Evolutionary conservation across 345 rosid species (phyloP).

Genomic region (Trapa bicornis): DNA sequence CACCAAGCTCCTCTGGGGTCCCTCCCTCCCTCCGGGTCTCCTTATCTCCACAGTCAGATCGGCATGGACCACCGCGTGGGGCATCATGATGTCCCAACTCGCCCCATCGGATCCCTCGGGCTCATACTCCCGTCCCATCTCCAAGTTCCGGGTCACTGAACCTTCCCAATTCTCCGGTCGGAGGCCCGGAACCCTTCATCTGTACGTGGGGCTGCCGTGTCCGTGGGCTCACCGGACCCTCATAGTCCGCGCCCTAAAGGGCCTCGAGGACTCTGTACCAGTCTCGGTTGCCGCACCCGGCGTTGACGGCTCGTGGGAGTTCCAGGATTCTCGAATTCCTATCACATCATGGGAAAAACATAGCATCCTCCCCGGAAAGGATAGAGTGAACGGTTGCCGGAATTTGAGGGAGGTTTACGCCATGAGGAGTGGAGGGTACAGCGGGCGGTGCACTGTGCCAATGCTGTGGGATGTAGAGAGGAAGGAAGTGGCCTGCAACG

Average conservation of each 20-base stretch:
- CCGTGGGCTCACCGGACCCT: slow-evolving; percentile 94
- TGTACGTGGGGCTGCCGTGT: slow-evolving; percentile 85
- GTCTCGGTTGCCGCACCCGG: slow-evolving; percentile 69
- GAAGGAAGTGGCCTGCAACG: slow-evolving; percentile 62
- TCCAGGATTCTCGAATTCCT: slow-evolving; percentile 12
- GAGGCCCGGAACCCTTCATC: slow-evolving; percentile 41
- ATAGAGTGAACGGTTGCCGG: slow-evolving; percentile 42
- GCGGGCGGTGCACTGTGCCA: slow-evolving; percentile 72
- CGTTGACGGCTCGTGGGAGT: slow-evolving; percentile 79
- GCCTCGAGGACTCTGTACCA: slow-evolving; percentile 52
- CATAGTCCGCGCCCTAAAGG: slow-evolving; percentile 68
- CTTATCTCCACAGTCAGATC: slow-evolving; percentile 68
- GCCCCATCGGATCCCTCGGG: slow-evolving; percentile 86
- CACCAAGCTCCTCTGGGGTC: slow-evolving; percentile 69
- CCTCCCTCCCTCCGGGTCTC: slow-evolving; percentile 84
- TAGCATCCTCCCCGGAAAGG: slow-evolving; percentile 44
- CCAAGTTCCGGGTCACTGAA: slow-evolving; percentile 45
- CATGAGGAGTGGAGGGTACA: slow-evolving; percentile 45
- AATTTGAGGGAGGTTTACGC: slow-evolving; percentile 63
- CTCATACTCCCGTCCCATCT: slow-evolving; percentile 61
- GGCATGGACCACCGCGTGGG: slow-evolving; percentile 68
- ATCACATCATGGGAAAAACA: slow-evolving; percentile 8
- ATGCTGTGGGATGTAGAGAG: slow-evolving; percentile 61
- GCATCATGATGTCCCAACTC: slow-evolving; percentile 82
- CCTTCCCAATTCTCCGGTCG: slow-evolving; percentile 21